These are phyloP conservation scores for Leucaena leucocephala DNA, from an alignment of 306 rosid genomes.

Conservation along the genomic window DNA sequence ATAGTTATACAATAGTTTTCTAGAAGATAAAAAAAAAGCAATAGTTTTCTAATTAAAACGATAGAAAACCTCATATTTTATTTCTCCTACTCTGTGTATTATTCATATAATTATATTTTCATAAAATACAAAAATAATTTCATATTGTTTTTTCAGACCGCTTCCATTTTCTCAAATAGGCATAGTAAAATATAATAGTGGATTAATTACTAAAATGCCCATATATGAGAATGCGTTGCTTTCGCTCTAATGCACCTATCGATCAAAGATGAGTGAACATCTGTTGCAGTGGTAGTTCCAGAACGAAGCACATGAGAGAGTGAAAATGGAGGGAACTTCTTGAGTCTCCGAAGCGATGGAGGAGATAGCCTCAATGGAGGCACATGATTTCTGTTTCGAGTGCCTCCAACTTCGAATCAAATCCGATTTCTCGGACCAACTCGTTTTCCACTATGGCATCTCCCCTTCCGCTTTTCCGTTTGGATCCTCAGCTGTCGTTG, in stretches of 20 bases:
- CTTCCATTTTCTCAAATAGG: too few relatives aligned
- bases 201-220: constrained; percentile 1
- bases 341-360: constrained; percentile 36
- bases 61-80: too few relatives aligned
- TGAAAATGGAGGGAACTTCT: constrained; percentile 37
- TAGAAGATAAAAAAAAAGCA: too few relatives aligned
- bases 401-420: constrained; percentile 74
- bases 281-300: not conserved
- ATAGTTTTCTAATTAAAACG: too few relatives aligned
- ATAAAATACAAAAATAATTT: too few relatives aligned
- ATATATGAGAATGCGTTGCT: not conserved
- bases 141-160: too few relatives aligned
- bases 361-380: constrained; percentile 43
- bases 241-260: not conserved
- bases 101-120: too few relatives aligned
- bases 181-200: not conserved
- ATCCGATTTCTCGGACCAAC: constrained; percentile 66
- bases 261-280: not conserved
- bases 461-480: constrained; percentile 76
- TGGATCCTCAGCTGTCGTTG: constrained; percentile 76
- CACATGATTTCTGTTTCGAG: constrained; percentile 56
- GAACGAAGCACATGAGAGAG: not conserved
- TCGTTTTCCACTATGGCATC: constrained; percentile 56
- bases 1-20: too few relatives aligned
- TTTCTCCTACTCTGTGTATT: too few relatives aligned